Evolutionary conservation across 2,329 filamentous ascomycete genomes (phyloP), one percentile per base, ranked within the genome.

Genomic region (Ophioceras dolichostomum): DNA sequence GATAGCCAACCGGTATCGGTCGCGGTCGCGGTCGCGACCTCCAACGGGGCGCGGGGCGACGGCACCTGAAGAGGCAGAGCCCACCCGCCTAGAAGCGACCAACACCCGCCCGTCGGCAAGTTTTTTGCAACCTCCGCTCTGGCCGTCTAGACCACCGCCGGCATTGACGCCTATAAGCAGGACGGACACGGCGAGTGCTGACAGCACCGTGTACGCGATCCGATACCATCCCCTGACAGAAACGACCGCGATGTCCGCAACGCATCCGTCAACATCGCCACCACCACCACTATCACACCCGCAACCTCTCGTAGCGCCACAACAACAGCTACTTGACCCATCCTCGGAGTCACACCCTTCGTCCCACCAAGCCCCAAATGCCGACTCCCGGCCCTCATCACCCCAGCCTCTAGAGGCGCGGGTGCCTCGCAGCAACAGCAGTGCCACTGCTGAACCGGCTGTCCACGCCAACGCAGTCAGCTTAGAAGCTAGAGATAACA

Each of bases 171-270:
- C 74, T 0, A 53, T 76, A 31, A 79, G 73, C 48, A 63, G 74
- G 43, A 73, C 73, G 14, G 74, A 79, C 41, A 78, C 75, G 2
- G 66, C 71, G 14, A 79, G 74, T 47, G 74, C 72, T 1, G 73
- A 73, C 32, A 79, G 74, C 51, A 79, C 75, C 1, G 68, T 74
- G 3, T 80, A 80, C 43, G 71, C 73, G 6, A 64, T 79, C 26
- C 64, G 73, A 37, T 79, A 79, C 44, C 73, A 76, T 38, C 63
- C 70, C 10, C 60, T 70, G 6, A 69, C 70, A 2, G 75, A 75
- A 40, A 61, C 62, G 13, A 61, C 62, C 5, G 61, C 62, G 4
- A 60, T 61, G 37, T 64, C 65, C 8, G 64, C 65, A 3, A 63
- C 68, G n/a, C 56, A 49, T 5, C 47, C 44, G 9, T 20, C 37